These are phyloP conservation scores for Thalassiosira mediterranea DNA, from an alignment of 352 stramenopile genomes.

Conservation along the genomic window DNA sequence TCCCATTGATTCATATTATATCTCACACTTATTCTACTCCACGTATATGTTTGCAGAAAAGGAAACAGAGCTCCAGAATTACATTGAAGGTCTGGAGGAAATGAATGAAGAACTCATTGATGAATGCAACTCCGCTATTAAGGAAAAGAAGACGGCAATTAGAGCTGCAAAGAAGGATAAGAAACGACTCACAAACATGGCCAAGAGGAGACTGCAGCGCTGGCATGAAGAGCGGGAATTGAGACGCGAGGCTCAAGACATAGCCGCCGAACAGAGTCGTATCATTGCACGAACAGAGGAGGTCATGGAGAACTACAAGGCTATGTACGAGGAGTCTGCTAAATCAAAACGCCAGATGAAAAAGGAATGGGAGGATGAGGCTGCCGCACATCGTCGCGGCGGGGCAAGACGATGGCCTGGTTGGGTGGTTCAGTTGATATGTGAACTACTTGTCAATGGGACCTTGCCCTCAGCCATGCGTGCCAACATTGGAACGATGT, in stretches of 20 bases:
- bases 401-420: not conserved
- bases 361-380: not conserved
- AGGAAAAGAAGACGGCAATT: not conserved
- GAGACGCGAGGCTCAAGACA: not conserved
- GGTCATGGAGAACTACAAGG: not conserved
- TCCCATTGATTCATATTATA: too few relatives aligned
- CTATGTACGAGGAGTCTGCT: not conserved
- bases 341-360: not conserved
- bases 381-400: too few relatives aligned
- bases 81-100: not conserved
- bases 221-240: not conserved
- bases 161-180: not conserved
- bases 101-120: not conserved
- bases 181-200: too few relatives aligned
- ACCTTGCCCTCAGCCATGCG: not conserved
- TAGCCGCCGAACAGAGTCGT: not conserved
- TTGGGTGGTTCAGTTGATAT: constrained; percentile 3
- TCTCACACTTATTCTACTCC: too few relatives aligned
- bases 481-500: constrained; percentile 1
- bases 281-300: not conserved
- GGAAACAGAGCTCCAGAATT: not conserved
- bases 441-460: constrained; percentile 13
- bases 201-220: not conserved
- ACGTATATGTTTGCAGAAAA: too few relatives aligned
- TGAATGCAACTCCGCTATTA: not conserved